A percentile compares a stretch with the other conserved stretches of the same genome.
phyloP scores from a whole-genome alignment of 495 filamentous ascomycete genomes.

The Neurospora discreta region DNA sequence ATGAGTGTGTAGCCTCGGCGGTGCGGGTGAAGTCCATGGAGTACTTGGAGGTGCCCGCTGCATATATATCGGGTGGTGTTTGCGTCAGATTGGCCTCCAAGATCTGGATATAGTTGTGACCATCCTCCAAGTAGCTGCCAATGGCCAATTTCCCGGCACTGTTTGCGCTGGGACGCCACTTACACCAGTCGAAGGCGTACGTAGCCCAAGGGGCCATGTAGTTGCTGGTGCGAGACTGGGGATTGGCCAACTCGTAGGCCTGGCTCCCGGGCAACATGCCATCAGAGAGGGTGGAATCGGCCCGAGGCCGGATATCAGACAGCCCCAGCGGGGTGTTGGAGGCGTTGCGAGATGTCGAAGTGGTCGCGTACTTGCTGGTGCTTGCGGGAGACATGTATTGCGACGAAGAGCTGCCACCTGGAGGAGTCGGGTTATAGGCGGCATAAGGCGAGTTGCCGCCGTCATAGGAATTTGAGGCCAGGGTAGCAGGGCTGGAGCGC shows the following conservation, averaged over 20 bases:
- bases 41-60: slow-evolving; percentile 56
- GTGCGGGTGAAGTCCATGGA: slow-evolving; percentile 84
- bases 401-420: slow-evolving; percentile 40
- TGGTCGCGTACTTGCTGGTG: slow-evolving; percentile 45
- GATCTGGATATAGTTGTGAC: slow-evolving; percentile 99
- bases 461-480: slow-evolving; percentile 32
- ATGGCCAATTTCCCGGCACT: slow-evolving; percentile 85
- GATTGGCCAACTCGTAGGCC: slow-evolving; percentile 41
- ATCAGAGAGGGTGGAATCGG: slow-evolving; percentile 65
- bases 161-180: slow-evolving; percentile 77
- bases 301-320: slow-evolving; percentile 76
- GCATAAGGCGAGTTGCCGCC: slow-evolving; percentile 45
- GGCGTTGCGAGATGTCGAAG: slow-evolving; percentile 59
- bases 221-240: slow-evolving; percentile 52
- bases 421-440: slow-evolving; percentile 54
- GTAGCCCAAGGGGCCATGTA: slow-evolving; percentile 92
- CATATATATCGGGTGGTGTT: slow-evolving; percentile 61
- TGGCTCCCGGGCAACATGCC: slow-evolving; percentile 38
- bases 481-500: slow-evolving; percentile 66
- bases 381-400: slow-evolving; percentile 61
- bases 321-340: slow-evolving; percentile 80
- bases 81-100: slow-evolving; percentile 70
- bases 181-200: slow-evolving; percentile 98
- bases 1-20: slow-evolving; percentile 97
- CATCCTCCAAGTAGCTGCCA: slow-evolving; percentile 94